phyloP scores from a whole-genome alignment of 257 asterid genomes.

The Scutellaria galericulata region DNA sequence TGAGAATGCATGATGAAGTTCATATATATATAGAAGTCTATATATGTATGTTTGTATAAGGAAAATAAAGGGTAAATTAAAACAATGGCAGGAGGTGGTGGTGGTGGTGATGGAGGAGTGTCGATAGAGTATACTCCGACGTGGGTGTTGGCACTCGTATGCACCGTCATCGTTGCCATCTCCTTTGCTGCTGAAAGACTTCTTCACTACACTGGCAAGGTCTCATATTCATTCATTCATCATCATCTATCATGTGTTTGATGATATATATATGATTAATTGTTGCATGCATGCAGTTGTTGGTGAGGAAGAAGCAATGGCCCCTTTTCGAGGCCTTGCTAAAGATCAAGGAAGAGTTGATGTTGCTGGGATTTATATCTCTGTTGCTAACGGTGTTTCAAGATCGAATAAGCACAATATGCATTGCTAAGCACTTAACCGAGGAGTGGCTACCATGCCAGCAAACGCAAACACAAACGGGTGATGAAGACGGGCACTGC shows the following conservation, averaged over 20 bases:
- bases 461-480: no score
- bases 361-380: constrained; percentile 73
- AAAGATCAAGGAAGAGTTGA: constrained; percentile 74
- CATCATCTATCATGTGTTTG: no score
- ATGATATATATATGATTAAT: background rate
- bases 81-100: constrained; percentile 43
- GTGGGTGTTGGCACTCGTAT: constrained; percentile 71
- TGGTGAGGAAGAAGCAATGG: constrained; percentile 56
- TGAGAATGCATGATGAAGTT: no score
- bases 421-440: constrained; percentile 48
- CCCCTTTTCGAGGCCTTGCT: constrained; percentile 65
- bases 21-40: no score
- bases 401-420: constrained; percentile 44
- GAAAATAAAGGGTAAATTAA: background rate
- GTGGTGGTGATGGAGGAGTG: constrained; percentile 34
- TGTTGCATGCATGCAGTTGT: constrained; percentile 41
- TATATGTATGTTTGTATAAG: background rate
- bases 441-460: constrained; percentile 62
- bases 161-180: constrained; percentile 63
- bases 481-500: constrained; percentile 36
- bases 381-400: constrained; percentile 58
- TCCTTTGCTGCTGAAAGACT: constrained; percentile 61
- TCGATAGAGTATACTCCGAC: constrained; percentile 68
- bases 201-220: constrained; percentile 73
- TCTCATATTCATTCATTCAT: background rate